Evolutionary conservation across 148 eudicot species (phyloP), one percentile per base, ranked within the genome.

Genomic region (Salicornia ramosissima): DNA sequence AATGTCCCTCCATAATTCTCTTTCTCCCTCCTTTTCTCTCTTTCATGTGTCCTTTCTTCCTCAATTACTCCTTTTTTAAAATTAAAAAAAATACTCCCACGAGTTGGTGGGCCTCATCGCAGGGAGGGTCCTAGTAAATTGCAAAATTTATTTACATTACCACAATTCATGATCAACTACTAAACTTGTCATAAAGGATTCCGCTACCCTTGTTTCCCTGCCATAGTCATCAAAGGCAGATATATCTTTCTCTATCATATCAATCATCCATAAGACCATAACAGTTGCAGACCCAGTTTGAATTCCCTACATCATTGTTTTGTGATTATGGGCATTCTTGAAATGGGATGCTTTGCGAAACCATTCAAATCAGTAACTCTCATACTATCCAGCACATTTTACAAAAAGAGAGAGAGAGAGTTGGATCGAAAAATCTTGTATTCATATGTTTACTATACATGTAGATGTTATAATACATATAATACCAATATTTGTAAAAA

Each of bases 201-300:
- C n/a, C n/a, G n/a, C n/a, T n/a, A n/a, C 65, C 39, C 63, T 58
- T 56, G 0, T 56, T 56, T 58, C 24, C 61, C 33, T 56, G 7
- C 21, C 34, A 29, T 28, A 56, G 34, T 36, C 61, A 56, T 56
- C 29, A 15, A 56, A 26, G n/a, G 19, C 4, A 16, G 34, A 13
- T 26, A 36, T 6, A 56, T 29, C 36, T n/a, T 31, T 60, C 45
- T 33, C 25, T 60, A 19, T n/a, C 6, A 34, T 60, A 25, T 33
- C 64, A 19, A 60, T 19, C 21, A 26, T 31, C 14, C 26, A 60
- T 18, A 10, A 31, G 16, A 12, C n/a, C 40, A 46, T n/a, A 10
- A 30, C 11, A 58, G n/a, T n/a, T n/a, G n/a, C 11, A 6, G 22
- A 8, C n/a, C 16, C 36, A 16, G 13, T 19, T 3, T 14, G 12